phyloP scores from a whole-genome alignment of 1,284 basidiomycete genomes.

The Microbotryomycetes sp. region DNA sequence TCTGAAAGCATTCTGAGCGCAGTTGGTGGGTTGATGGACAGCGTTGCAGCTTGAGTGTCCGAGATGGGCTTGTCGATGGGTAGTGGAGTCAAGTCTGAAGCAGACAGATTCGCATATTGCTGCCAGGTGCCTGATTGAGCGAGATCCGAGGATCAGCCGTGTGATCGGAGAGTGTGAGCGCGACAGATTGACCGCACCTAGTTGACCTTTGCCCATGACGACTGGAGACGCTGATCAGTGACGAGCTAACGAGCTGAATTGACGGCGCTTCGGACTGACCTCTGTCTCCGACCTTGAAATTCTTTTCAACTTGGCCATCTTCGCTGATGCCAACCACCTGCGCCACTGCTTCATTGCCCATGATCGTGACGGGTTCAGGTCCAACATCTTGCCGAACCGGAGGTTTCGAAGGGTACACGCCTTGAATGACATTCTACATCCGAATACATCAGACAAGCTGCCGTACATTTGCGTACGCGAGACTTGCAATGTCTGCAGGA shows the following conservation, averaged over 20 bases:
- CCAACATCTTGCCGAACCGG: conserved; percentile 37
- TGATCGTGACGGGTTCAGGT: conserved; percentile 45
- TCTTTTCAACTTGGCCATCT: conserved; percentile 44
- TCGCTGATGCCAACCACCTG: conserved; percentile 54
- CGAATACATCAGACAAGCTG: neutral
- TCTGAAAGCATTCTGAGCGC: conserved; percentile 71
- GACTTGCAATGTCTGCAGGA: conserved; percentile 31
- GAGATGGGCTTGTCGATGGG: conserved; percentile 40
- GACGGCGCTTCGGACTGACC: conserved; percentile 20
- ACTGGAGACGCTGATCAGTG: conserved; percentile 41
- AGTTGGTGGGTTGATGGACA: conserved; percentile 73
- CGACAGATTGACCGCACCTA: conserved; percentile 17
- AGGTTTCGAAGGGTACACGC: conserved; percentile 67
- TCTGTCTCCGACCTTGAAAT: conserved; percentile 57
- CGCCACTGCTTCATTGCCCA: conserved; percentile 72
- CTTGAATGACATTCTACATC: conserved; percentile 61
- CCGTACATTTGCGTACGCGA: neutral
- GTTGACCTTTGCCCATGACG: conserved; percentile 58
- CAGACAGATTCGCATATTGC: conserved; percentile 52
- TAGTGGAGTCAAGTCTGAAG: conserved; percentile 56
- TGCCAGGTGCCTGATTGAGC: conserved; percentile 59
- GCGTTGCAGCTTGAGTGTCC: conserved; percentile 58
- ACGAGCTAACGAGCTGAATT: neutral
- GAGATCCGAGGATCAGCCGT: neutral
- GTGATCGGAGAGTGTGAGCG: neutral